These are phyloP conservation scores for Verticillium nubilum DNA, from an alignment of 2,329 filamentous ascomycete genomes.

Conservation along the genomic window DNA sequence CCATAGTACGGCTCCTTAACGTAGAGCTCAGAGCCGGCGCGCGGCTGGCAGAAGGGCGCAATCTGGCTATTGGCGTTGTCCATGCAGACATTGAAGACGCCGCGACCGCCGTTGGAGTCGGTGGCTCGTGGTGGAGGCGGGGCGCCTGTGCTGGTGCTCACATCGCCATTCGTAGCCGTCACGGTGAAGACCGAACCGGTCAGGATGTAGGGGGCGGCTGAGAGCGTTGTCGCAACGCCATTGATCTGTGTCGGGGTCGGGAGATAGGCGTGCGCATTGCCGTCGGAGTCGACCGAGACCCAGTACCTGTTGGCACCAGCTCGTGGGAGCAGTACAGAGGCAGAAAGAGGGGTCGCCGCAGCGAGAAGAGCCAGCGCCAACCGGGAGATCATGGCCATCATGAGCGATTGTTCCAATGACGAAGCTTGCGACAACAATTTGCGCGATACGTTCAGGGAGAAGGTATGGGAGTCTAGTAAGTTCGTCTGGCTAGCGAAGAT, in stretches of 20 bases:
- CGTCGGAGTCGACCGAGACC: constrained; percentile 24
- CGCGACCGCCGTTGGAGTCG: constrained; percentile 15
- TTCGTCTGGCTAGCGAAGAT: too few species aligned
- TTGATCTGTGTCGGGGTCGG: constrained; percentile 18
- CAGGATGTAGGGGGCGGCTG: constrained; percentile 20
- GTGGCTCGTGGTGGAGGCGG: constrained; percentile 24
- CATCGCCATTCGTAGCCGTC: constrained; percentile 12
- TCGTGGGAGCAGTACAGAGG: constrained; percentile 6
- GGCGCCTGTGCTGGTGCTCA: constrained; percentile 23
- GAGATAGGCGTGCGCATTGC: constrained; percentile 20
- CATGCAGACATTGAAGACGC: constrained; percentile 22
- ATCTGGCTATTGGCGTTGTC: constrained; percentile 11
- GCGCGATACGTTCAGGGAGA: neutral
- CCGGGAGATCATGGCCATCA: neutral
- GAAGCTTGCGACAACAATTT: neutral
- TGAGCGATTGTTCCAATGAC: neutral
- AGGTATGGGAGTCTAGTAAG: too few species aligned
- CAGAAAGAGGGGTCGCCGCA: constrained; percentile 2
- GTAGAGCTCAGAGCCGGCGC: constrained; percentile 19
- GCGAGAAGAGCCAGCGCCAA: constrained; percentile 1
- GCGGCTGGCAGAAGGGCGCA: constrained; percentile 27
- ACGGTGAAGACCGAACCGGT: constrained; percentile 23
- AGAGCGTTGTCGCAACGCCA: constrained; percentile 20
- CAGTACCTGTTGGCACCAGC: constrained; percentile 15
- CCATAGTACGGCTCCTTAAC: constrained; percentile 26